Conservation (phyloP, 495 filamentous ascomycete species). For the Penicillium paradoxum region DNA sequence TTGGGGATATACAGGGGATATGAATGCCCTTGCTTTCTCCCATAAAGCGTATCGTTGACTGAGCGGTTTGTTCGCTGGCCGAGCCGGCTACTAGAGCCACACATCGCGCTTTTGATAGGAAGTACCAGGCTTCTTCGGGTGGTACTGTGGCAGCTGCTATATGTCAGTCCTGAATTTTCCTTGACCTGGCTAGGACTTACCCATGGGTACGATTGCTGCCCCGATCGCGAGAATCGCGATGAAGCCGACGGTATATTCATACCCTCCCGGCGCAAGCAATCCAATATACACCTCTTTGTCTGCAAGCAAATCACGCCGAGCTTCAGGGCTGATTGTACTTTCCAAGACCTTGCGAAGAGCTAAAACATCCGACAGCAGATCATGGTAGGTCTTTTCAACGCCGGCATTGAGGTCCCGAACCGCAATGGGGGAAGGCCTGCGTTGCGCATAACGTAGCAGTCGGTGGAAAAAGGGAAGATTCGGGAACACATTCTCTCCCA, state of each 20-base stretch:
- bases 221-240: constrained; percentile 41
- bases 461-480: constrained; percentile 28
- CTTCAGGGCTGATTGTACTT: constrained; percentile 5
- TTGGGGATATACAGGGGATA: constrained; percentile 18
- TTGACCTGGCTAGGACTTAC: constrained; percentile 6
- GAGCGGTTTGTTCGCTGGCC: constrained; percentile 11
- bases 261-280: constrained; percentile 42
- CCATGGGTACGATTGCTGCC: constrained; percentile 35
- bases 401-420: constrained; percentile 26
- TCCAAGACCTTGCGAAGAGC: constrained; percentile 18
- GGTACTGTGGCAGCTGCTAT: constrained; percentile 24
- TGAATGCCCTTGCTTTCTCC: constrained; percentile 11
- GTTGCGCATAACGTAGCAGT: constrained; percentile 25
- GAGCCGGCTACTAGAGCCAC: constrained; percentile 20
- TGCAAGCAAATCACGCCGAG: constrained; percentile 19
- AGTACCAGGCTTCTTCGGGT: constrained; percentile 41
- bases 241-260: constrained; percentile 45
- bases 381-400: constrained; percentile 26
- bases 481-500: constrained; percentile 18
- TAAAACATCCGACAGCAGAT: constrained; percentile 20
- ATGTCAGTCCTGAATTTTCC: neutral
- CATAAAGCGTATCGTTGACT: constrained; percentile 15
- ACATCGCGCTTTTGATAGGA: constrained; percentile 30
- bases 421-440: constrained; percentile 15
- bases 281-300: constrained; percentile 44